Evolutionary conservation across 2,329 filamentous ascomycete genomes (phyloP).

Genomic region (Colletotrichum truncatum): DNA sequence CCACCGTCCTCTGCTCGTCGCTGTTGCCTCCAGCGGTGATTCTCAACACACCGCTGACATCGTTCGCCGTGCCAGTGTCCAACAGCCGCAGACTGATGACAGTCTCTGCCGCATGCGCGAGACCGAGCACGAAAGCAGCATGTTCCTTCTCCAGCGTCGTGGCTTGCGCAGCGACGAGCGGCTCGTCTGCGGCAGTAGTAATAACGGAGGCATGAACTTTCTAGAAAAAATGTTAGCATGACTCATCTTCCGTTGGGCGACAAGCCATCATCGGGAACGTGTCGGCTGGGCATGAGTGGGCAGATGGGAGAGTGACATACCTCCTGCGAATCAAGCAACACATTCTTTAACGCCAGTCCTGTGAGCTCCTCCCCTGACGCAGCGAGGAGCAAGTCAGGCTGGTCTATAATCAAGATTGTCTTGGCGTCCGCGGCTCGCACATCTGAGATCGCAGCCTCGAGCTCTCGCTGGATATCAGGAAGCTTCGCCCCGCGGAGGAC

Average conservation of each 20-base stretch:
- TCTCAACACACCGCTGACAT: constrained; percentile 89
- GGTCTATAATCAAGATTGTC: constrained; percentile 72
- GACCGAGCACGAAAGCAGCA: constrained; percentile 73
- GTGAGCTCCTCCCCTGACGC: constrained; percentile 56
- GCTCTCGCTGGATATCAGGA: constrained; percentile 46
- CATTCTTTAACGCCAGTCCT: constrained; percentile 59
- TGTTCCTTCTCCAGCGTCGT: constrained; percentile 77
- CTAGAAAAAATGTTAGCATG: constrained; percentile 45
- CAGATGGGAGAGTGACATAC: constrained; percentile 51
- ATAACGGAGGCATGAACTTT: constrained; percentile 73
- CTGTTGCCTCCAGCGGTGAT: constrained; percentile 67
- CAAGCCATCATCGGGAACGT: background rate
- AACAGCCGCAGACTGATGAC: constrained; percentile 78
- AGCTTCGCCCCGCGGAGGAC: constrained; percentile 42
- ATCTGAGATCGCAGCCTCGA: constrained; percentile 52
- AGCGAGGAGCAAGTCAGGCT: constrained; percentile 72
- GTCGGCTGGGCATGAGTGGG: background rate
- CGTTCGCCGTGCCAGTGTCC: constrained; percentile 88
- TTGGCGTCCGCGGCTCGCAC: constrained; percentile 49
- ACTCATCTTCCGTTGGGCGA: background rate
- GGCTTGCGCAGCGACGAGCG: constrained; percentile 69
- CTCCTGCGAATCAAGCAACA: constrained; percentile 69
- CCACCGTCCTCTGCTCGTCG: constrained; percentile 41
- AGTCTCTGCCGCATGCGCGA: constrained; percentile 79
- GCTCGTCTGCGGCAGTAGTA: constrained; percentile 76